Evolutionary conservation across 495 filamentous ascomycete genomes (phyloP).

Genomic region (Aspergillus steynii): DNA sequence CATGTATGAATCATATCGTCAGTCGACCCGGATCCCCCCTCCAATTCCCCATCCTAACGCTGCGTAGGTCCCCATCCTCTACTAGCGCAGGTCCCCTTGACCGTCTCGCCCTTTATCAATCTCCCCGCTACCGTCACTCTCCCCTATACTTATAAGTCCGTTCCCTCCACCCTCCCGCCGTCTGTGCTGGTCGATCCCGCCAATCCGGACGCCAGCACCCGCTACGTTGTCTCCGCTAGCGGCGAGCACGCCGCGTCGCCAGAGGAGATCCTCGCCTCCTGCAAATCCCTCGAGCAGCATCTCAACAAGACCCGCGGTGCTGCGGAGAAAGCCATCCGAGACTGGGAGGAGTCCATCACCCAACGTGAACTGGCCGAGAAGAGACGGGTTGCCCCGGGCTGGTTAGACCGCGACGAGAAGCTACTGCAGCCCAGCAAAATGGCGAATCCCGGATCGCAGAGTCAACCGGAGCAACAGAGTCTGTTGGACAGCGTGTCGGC

Average conservation of each 20-base stretch:
- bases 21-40: conserved; percentile 11
- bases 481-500: conserved; percentile 47
- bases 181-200: conserved; percentile 61
- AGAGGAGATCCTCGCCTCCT: conserved; percentile 78
- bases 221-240: conserved; percentile 70
- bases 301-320: conserved; percentile 62
- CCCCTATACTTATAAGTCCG: conserved; percentile 90
- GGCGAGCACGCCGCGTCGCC: conserved; percentile 78
- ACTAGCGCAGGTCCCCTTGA: conserved; percentile 87
- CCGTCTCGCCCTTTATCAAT: conserved; percentile 90
- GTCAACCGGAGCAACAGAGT: conserved; percentile 37
- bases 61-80: conserved; percentile 74
- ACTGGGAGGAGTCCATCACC: conserved; percentile 68
- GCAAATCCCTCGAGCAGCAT: conserved; percentile 73
- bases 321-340: conserved; percentile 62
- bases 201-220: conserved; percentile 46
- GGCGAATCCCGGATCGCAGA: conserved; percentile 12
- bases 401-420: conserved; percentile 86
- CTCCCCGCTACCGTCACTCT: conserved; percentile 89
- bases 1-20: conserved; percentile 51
- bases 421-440: conserved; percentile 67
- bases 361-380: conserved; percentile 90
- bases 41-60: conserved; percentile 17
- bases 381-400: conserved; percentile 85
- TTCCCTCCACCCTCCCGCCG: conserved; percentile 81